These are phyloP conservation scores for Coniochaeta hoffmannii DNA, from an alignment of 2,329 filamentous ascomycete genomes.

Conservation along the genomic window DNA sequence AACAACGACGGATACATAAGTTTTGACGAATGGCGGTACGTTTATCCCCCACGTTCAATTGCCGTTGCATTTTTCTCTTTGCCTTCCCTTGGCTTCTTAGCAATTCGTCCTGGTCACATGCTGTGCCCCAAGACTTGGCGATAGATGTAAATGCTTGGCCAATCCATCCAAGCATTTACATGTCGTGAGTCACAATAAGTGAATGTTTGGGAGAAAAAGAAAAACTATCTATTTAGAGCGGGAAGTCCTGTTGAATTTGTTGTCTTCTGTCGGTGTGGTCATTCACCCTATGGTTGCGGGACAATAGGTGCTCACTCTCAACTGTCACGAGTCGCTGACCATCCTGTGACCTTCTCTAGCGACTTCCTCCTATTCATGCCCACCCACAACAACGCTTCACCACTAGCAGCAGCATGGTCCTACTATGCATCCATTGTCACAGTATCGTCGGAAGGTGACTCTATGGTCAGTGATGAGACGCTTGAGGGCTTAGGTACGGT, in stretches of 20 bases:
- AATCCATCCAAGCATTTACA: not conserved
- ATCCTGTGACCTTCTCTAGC: slow-evolving; percentile 34
- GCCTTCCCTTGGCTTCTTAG: slow-evolving; percentile 1
- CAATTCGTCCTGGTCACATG: slow-evolving; percentile 4
- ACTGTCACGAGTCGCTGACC: slow-evolving; percentile 1
- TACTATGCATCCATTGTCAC: slow-evolving; percentile 88
- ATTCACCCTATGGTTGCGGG: not conserved
- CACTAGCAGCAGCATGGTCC: slow-evolving; percentile 74
- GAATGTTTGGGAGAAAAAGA: no score
- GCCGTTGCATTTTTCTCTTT: slow-evolving; percentile 4
- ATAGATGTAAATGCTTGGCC: not conserved
- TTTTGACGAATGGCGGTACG: slow-evolving; percentile 95
- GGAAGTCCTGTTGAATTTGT: not conserved
- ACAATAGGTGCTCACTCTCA: not conserved
- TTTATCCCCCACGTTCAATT: slow-evolving; percentile 12
- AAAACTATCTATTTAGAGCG: not conserved
- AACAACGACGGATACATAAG: slow-evolving; percentile 84
- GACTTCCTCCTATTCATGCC: slow-evolving; percentile 92
- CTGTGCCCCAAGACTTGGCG: not conserved
- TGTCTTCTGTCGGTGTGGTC: not conserved
- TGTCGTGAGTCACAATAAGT: not conserved
- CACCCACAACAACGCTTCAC: slow-evolving; percentile 53
- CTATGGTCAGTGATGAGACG: slow-evolving; percentile 81
- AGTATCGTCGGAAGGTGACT: slow-evolving; percentile 90
- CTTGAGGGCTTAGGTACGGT: slow-evolving; percentile 91